Percentiles rank a stretch among this genome's conserved stretches.
phyloP scores from a whole-genome alignment of 345 rosid species.

The Ricinus communis region DNA sequence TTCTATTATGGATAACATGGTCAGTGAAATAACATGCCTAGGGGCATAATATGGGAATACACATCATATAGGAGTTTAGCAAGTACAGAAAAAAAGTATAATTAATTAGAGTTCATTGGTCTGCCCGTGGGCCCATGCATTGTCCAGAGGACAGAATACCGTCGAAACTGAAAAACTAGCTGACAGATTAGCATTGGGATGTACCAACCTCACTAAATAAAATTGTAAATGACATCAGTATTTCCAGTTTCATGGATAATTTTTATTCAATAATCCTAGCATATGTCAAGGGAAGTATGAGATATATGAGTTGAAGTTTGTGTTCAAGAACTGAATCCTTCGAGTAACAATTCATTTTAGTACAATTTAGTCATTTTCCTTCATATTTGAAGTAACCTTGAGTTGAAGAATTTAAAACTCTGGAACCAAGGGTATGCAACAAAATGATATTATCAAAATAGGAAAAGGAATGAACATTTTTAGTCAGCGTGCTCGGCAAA shows the following conservation, averaged over 20 bases:
- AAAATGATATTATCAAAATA: background rate
- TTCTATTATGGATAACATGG: background rate
- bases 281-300: background rate
- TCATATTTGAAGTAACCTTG: background rate
- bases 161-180: background rate
- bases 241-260: background rate
- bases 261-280: background rate
- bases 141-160: background rate
- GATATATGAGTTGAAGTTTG: background rate
- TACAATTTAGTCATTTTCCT: background rate
- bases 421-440: background rate
- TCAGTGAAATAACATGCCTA: background rate
- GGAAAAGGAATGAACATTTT: background rate
- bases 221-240: background rate
- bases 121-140: background rate
- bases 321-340: slow-evolving; percentile 2
- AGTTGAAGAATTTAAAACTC: no score
- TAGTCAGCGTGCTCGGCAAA: background rate
- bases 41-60: background rate
- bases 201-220: background rate
- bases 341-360: background rate
- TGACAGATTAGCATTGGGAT: background rate
- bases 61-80: background rate
- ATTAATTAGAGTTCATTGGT: background rate
- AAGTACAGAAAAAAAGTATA: background rate